Evolutionary conservation across 2,329 filamentous ascomycete species (phyloP).

Genomic region (Lachnellula cervina): DNA sequence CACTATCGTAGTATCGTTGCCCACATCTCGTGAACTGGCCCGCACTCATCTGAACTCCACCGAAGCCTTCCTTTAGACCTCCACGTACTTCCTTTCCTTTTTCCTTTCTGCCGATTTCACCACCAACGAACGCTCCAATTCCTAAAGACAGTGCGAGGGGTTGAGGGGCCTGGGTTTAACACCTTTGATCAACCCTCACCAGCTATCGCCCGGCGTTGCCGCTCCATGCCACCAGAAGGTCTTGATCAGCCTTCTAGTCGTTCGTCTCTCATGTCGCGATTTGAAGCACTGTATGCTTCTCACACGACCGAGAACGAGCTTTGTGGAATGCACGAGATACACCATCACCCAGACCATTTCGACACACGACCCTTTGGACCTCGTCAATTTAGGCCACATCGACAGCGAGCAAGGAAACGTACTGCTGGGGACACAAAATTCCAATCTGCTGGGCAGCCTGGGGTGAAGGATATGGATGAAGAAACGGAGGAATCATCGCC

Average conservation of each 20-base stretch:
- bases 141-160: too few relatives aligned
- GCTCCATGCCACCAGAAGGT: background rate
- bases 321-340: slow-evolving; percentile 23
- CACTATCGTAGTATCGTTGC: too few relatives aligned
- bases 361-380: slow-evolving; percentile 18
- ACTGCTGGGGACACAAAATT: slow-evolving; percentile 13
- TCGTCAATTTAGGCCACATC: slow-evolving; percentile 23
- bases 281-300: slow-evolving; percentile 9
- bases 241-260: background rate
- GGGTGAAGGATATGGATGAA: slow-evolving; percentile 16
- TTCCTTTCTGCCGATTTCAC: too few relatives aligned
- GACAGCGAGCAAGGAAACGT: slow-evolving; percentile 21
- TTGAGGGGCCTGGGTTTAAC: too few relatives aligned
- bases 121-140: too few relatives aligned
- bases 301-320: slow-evolving; percentile 3
- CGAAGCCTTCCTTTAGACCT: too few relatives aligned
- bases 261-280: background rate
- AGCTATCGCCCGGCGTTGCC: too few relatives aligned
- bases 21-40: too few relatives aligned
- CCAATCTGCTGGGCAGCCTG: slow-evolving; percentile 5
- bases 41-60: too few relatives aligned
- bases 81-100: too few relatives aligned
- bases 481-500: slow-evolving; percentile 4
- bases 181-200: too few relatives aligned
- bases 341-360: slow-evolving; percentile 7